Conservation (phyloP, 257 asterid species). For the Jacaranda mimosifolia region DNA sequence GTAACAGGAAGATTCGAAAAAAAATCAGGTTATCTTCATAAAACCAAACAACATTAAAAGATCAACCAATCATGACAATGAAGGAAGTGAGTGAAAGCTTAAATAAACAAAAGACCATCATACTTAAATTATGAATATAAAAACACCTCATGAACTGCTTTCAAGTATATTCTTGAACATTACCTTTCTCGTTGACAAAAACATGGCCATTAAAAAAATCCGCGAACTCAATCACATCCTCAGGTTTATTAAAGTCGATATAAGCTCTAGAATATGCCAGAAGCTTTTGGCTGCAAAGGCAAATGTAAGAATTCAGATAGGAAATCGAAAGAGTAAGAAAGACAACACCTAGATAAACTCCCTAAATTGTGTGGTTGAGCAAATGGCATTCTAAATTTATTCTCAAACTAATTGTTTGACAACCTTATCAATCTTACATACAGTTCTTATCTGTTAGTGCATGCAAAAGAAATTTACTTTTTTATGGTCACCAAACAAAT, state of each 20-base stretch:
- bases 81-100: conserved; percentile 24
- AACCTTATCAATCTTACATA: not conserved
- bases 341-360: not conserved
- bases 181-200: conserved; percentile 98
- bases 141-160: conserved; percentile 28
- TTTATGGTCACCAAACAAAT: conserved; percentile 10
- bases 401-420: conserved; percentile 4
- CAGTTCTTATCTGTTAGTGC: not conserved
- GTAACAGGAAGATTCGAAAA: not conserved
- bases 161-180: conserved; percentile 28
- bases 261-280: conserved; percentile 77
- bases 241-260: conserved; percentile 76
- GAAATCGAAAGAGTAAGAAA: conserved; percentile 3
- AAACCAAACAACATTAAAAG: conserved; percentile 27
- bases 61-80: conserved; percentile 9
- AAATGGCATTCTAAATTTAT: not conserved
- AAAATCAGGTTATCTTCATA: not conserved
- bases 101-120: not conserved
- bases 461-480: conserved; percentile 7
- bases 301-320: conserved; percentile 38
- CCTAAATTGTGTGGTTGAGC: not conserved
- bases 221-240: conserved; percentile 92
- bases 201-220: conserved; percentile 92
- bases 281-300: conserved; percentile 79
- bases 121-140: conserved; percentile 3